phyloP scores from a whole-genome alignment of 2,329 filamentous ascomycete species.

The Tolypocladium tropicale region DNA sequence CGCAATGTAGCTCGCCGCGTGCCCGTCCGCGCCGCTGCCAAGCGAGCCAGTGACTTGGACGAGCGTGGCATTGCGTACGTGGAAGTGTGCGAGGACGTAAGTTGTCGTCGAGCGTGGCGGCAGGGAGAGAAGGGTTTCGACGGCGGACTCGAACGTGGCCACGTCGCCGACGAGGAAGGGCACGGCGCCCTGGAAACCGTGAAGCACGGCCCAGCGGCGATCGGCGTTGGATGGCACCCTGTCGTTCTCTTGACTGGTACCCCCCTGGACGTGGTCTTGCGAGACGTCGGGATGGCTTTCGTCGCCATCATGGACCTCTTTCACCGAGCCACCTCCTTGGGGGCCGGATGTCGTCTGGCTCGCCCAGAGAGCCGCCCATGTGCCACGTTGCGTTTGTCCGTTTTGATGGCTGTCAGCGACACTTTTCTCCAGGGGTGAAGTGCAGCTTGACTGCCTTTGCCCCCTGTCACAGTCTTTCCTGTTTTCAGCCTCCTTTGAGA shows the following conservation, averaged over 20 bases:
- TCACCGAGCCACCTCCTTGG: background rate
- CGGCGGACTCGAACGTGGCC: constrained; percentile 10
- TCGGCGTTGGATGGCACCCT: background rate
- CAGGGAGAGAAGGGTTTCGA: constrained; percentile 13
- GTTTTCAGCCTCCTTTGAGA: background rate
- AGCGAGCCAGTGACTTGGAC: background rate
- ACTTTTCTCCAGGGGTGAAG: background rate
- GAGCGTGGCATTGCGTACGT: background rate
- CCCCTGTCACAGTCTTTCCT: background rate
- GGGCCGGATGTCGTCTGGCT: background rate
- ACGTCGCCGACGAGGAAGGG: constrained; percentile 12
- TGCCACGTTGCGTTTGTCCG: background rate
- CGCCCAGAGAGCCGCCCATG: background rate
- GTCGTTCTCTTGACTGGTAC: no score
- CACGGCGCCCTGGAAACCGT: constrained; percentile 21
- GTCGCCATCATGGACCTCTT: background rate
- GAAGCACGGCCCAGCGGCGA: constrained; percentile 7
- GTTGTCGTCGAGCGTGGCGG: background rate
- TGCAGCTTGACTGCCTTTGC: background rate
- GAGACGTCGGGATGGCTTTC: background rate
- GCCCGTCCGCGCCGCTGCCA: background rate
- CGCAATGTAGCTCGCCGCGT: no score
- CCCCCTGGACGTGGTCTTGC: background rate
- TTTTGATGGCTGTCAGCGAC: background rate
- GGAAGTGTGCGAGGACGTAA: constrained; percentile 7